Percentiles rank a stretch among this genome's conserved stretches.
phyloP scores from a whole-genome alignment of 129 eudicot genomes.

The Lactuca sativa region DNA sequence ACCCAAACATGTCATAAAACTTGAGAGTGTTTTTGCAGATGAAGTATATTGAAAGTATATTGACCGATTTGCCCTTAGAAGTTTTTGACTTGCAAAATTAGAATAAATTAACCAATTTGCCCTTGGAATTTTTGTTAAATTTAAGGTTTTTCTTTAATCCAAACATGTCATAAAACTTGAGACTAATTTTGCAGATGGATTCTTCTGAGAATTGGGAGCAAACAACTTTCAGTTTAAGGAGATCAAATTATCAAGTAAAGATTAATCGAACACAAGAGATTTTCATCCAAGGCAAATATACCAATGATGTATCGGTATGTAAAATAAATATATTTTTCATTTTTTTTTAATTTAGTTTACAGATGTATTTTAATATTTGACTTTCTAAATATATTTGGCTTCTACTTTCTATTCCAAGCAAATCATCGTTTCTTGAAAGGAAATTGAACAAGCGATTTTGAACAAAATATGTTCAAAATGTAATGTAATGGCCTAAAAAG shows the following conservation, averaged over 20 bases:
- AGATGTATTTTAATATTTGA: too few species aligned
- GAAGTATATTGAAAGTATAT: not conserved
- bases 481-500: not conserved
- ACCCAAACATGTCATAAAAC: too few species aligned
- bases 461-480: not conserved
- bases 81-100: not conserved
- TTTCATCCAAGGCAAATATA: slow-evolving; percentile 60
- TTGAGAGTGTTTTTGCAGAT: too few species aligned
- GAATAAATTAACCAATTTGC: too few species aligned
- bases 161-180: too few species aligned
- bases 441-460: not conserved
- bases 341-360: not conserved
- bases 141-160: too few species aligned
- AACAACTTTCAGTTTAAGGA: slow-evolving; percentile 62
- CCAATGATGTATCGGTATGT: slow-evolving; percentile 71
- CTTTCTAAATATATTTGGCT: not conserved
- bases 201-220: slow-evolving; percentile 76
- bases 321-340: not conserved
- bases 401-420: not conserved
- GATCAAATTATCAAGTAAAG: slow-evolving; percentile 73
- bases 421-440: not conserved
- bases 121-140: too few species aligned
- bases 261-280: slow-evolving; percentile 45
- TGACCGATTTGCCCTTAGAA: not conserved
- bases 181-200: slow-evolving; percentile 49